Conservation (phyloP, 2,329 filamentous ascomycete species). For the Claviceps monticola region DNA sequence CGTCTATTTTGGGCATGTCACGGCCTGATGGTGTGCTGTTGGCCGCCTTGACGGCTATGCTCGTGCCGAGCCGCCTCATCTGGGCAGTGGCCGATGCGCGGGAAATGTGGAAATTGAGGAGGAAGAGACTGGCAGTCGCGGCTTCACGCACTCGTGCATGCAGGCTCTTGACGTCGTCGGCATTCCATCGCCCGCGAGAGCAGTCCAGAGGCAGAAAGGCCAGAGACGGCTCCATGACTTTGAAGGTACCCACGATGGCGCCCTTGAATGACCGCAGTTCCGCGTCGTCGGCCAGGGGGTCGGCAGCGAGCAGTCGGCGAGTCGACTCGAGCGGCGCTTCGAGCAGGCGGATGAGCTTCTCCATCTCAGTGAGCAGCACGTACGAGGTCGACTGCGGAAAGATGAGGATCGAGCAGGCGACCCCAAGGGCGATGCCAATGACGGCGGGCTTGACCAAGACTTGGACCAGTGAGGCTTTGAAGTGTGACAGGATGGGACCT, state of each 20-base stretch:
- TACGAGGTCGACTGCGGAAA: constrained; percentile 37
- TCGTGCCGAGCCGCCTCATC: constrained; percentile 6
- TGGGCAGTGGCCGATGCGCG: constrained; percentile 13
- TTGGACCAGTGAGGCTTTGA: constrained; percentile 23
- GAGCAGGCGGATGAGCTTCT: constrained; percentile 18
- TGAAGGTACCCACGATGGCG: constrained; percentile 21
- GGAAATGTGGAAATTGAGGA: constrained; percentile 30
- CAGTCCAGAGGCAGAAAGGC: constrained; percentile 33
- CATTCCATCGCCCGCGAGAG: constrained; percentile 29
- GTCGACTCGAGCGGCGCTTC: constrained; percentile 20
- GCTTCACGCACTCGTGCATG: constrained; percentile 22
- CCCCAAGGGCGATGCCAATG: constrained; percentile 29
- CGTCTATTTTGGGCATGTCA: background rate
- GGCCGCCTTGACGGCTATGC: background rate
- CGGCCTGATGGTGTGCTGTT: background rate
- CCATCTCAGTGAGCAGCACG: constrained; percentile 22
- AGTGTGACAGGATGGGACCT: constrained; percentile 27
- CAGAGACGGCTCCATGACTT: constrained; percentile 23
- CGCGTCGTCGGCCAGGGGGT: constrained; percentile 11
- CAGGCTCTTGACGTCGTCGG: constrained; percentile 26
- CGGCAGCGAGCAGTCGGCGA: constrained; percentile 8
- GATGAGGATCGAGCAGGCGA: constrained; percentile 28
- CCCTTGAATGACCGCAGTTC: constrained; percentile 16
- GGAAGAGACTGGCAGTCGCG: constrained; percentile 19
- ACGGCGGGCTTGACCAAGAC: constrained; percentile 30